phyloP scores from a whole-genome alignment of 225 moss, liverwort and hornwort genomes.

The Sphagnum contortum region DNA sequence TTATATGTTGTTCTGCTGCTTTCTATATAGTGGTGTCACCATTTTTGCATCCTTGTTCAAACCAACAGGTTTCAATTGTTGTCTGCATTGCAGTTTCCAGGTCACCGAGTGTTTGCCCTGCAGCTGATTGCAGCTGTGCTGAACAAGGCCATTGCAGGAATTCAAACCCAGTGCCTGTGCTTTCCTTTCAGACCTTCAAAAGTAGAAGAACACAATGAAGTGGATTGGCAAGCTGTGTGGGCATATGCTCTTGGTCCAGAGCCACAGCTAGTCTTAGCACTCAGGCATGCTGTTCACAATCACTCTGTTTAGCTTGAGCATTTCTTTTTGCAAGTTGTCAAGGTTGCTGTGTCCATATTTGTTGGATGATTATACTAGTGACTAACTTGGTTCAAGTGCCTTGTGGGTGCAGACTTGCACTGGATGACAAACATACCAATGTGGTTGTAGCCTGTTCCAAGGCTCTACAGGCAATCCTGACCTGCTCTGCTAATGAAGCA shows the following conservation, averaged over 20 bases:
- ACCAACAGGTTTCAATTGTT: not conserved
- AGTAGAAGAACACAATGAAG: slow-evolving; percentile 9
- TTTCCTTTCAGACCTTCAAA: slow-evolving; percentile 8
- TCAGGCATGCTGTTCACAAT: slow-evolving; percentile 23
- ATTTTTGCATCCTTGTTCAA: not conserved
- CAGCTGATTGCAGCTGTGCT: slow-evolving; percentile 79
- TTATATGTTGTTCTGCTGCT: no score
- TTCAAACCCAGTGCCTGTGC: slow-evolving; percentile 42
- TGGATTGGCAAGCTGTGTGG: slow-evolving; percentile 99
- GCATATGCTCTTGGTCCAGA: slow-evolving; percentile 93
- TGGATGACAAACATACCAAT: slow-evolving; percentile 91
- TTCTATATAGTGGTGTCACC: no score
- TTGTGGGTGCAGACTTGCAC: slow-evolving; percentile 43
- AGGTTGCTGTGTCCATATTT: no score
- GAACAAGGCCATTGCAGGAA: slow-evolving; percentile 55
- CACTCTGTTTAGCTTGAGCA: no score
- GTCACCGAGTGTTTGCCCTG: slow-evolving; percentile 76
- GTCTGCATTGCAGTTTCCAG: slow-evolving; percentile 51
- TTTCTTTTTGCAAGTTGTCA: no score
- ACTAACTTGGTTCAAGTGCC: no score
- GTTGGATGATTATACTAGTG: no score
- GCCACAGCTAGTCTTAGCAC: slow-evolving; percentile 65
- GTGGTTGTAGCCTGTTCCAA: slow-evolving; percentile 75
- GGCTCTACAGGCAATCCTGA: slow-evolving; percentile 80
- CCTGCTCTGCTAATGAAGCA: slow-evolving; percentile 80